phyloP scores from a whole-genome alignment of 805 yeast genomes.

The Candida methanosorbosa region DNA sequence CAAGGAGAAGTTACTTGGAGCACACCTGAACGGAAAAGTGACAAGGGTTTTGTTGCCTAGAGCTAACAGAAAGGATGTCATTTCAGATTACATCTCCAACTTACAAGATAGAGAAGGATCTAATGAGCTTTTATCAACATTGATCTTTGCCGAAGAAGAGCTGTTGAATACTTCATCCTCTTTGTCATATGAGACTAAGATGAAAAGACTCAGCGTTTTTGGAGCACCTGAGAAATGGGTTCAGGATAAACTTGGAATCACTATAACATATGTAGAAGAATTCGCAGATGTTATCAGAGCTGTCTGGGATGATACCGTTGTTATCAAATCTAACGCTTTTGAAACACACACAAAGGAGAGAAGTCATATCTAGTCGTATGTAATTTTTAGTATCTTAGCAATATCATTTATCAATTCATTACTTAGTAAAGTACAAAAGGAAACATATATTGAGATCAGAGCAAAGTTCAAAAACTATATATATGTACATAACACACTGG shows the following conservation, averaged over 20 bases:
- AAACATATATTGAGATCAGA: too few relatives aligned
- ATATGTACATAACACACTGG: too few relatives aligned
- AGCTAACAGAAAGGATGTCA: conserved; percentile 59
- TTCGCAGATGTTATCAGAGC: conserved; percentile 66
- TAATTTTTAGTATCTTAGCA: too few relatives aligned
- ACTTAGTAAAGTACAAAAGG: too few relatives aligned
- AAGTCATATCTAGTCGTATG: conserved; percentile 11
- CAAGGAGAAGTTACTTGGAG: conserved; percentile 70
- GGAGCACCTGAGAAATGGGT: conserved; percentile 44
- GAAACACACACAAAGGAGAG: conserved; percentile 2
- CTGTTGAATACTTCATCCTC: conserved; percentile 7
- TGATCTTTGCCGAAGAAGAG: conserved; percentile 19
- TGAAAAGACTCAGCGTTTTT: conserved; percentile 8
- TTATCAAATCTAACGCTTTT: not conserved
- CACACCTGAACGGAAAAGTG: conserved; percentile 56
- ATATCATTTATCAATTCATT: too few relatives aligned
- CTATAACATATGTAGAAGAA: conserved; percentile 59
- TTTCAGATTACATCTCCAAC: conserved; percentile 42
- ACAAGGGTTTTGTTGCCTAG: conserved; percentile 61
- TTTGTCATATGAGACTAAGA: not conserved
- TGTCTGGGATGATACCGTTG: conserved; percentile 55
- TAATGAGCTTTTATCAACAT: conserved; percentile 9
- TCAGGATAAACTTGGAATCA: conserved; percentile 45
- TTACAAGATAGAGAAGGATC: conserved; percentile 11
- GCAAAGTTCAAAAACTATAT: too few relatives aligned